phyloP scores from a whole-genome alignment of 1,284 basidiomycete genomes.

The Exobasidium cylindrosporum region DNA sequence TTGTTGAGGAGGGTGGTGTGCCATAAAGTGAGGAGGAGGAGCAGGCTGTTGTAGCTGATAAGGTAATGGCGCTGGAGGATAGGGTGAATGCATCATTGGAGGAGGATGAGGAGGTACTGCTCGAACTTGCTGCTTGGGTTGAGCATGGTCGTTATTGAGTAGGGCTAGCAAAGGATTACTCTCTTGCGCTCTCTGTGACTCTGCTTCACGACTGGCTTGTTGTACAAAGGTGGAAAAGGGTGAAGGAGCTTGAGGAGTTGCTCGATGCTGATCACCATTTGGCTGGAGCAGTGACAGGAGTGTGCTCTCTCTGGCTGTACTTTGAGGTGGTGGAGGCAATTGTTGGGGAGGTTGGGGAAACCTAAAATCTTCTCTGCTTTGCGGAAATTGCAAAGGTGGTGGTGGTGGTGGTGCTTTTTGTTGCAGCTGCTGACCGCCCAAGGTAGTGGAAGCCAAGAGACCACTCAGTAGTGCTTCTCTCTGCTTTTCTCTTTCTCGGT shows the following conservation, averaged over 20 bases:
- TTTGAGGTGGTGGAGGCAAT: background rate
- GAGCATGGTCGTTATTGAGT: background rate
- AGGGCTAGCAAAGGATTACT: background rate
- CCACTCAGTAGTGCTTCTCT: constrained; percentile 10
- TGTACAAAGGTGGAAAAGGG: background rate
- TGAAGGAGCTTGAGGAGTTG: background rate
- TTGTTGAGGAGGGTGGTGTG: background rate
- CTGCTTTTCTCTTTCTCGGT: constrained; percentile 11
- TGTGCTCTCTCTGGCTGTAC: background rate
- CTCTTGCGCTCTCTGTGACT: background rate
- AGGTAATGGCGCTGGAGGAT: background rate
- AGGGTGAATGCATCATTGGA: background rate
- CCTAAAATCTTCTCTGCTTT: background rate
- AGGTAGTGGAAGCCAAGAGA: background rate
- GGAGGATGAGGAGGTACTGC: background rate
- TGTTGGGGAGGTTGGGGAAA: background rate
- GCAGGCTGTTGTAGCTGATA: background rate
- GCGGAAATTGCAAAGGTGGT: background rate
- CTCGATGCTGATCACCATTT: background rate
- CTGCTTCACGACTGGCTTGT: background rate
- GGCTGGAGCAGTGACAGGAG: background rate
- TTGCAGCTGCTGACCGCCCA: background rate
- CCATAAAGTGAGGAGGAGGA: background rate
- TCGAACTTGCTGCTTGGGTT: no score
- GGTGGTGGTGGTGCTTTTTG: background rate